Evolutionary conservation across 768 basidiomycete genomes (phyloP).

Genomic region (Antrodiella citrinella): DNA sequence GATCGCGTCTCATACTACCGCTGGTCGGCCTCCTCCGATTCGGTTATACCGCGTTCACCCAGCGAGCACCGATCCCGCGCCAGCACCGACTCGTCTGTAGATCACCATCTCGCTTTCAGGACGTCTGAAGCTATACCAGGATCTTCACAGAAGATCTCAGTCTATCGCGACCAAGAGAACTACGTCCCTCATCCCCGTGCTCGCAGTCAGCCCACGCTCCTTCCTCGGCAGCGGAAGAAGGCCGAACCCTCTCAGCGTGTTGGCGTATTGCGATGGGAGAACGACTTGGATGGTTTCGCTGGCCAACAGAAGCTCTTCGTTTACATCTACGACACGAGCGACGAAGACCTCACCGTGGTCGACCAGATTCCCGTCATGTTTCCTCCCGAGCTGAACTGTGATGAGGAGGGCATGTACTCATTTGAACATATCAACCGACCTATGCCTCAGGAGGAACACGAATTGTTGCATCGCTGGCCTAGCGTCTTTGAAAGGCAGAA

Average conservation of each 20-base stretch:
- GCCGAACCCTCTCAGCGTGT: neutral
- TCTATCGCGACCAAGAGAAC: neutral
- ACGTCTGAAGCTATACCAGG: neutral
- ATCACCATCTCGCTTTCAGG: neutral
- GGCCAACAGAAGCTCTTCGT: neutral
- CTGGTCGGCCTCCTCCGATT: no score
- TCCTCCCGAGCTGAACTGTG: neutral
- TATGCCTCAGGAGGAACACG: neutral
- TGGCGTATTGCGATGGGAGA: neutral
- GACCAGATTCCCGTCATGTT: neutral
- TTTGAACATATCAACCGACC: neutral
- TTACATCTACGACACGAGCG: neutral
- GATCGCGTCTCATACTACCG: neutral
- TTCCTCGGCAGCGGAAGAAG: no score
- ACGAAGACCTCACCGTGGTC: neutral
- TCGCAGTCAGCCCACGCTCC: neutral
- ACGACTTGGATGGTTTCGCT: neutral
- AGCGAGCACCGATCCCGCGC: neutral
- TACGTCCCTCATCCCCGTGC: neutral
- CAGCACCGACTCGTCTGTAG: neutral
- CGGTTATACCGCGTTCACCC: neutral
- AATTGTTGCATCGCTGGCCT: neutral
- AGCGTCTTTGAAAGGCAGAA: neutral
- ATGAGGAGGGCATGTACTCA: neutral
- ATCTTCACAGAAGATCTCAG: neutral